phyloP scores from a whole-genome alignment of 148 eudicot genomes.

The Agrostemma githago region DNA sequence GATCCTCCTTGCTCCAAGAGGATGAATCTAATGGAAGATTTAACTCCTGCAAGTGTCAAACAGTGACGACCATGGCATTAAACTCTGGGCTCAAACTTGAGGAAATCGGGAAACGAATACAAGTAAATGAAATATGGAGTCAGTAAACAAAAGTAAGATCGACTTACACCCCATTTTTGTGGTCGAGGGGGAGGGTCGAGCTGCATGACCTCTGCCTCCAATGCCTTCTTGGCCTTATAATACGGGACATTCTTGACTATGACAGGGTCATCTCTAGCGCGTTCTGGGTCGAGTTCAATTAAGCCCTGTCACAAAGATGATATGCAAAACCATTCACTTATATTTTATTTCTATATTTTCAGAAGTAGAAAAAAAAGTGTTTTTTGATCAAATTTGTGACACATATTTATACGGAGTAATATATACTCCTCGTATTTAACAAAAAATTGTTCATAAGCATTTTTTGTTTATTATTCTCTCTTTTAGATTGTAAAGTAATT shows the following conservation, averaged over 20 bases:
- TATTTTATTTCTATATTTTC: not conserved
- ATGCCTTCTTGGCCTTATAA: conserved; percentile 65
- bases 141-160: not conserved
- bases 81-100: not conserved
- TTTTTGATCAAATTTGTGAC: no score
- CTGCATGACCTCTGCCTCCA: conserved; percentile 82
- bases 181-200: conserved; percentile 89
- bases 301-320: conserved; percentile 50
- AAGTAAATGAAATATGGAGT: not conserved
- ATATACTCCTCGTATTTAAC: no score
- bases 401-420: no score
- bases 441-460: no score
- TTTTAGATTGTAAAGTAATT: no score
- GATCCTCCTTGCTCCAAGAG: conserved; percentile 81
- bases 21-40: conserved; percentile 75
- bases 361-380: no score
- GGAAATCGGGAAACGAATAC: no score
- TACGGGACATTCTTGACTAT: conserved; percentile 67
- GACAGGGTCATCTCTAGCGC: conserved; percentile 80
- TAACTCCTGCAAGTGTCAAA: conserved; percentile 48
- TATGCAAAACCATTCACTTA: not conserved
- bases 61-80: not conserved
- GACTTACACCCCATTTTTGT: conserved; percentile 76
- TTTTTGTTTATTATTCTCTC: no score
- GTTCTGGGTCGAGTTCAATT: conserved; percentile 68